phyloP scores from a whole-genome alignment of 1,284 basidiomycete genomes.

The Puccinia coronata region DNA sequence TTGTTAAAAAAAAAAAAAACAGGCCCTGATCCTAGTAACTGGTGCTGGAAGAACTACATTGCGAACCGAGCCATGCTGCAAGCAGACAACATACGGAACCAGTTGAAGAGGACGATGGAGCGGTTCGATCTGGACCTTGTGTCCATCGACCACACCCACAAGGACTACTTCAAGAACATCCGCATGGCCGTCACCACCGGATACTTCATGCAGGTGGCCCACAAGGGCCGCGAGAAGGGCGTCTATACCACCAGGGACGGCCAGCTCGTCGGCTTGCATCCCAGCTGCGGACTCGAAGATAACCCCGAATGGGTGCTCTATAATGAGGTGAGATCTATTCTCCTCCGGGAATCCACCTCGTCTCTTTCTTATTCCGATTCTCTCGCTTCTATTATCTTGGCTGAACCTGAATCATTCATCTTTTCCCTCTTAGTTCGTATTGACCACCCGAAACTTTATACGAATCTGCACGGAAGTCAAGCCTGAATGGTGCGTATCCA shows the following conservation, averaged over 20 bases:
- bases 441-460: constrained; percentile 84
- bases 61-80: constrained; percentile 80
- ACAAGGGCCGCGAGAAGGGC: constrained; percentile 89
- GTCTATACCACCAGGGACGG: constrained; percentile 50
- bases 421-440: constrained; percentile 70
- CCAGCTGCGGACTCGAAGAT: constrained; percentile 87
- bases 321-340: constrained; percentile 65
- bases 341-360: not conserved
- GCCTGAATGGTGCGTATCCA: constrained; percentile 80
- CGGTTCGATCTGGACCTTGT: constrained; percentile 71
- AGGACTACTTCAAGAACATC: constrained; percentile 76
- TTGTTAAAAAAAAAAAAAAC: constrained; percentile 58
- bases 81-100: constrained; percentile 92
- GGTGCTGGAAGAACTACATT: constrained; percentile 92
- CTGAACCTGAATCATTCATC: no score
- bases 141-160: constrained; percentile 72
- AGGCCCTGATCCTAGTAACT: constrained; percentile 72
- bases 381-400: not conserved
- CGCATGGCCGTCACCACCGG: constrained; percentile 84
- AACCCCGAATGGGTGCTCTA: constrained; percentile 96
- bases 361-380: not conserved
- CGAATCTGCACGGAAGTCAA: constrained; percentile 86
- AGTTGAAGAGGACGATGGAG: constrained; percentile 91
- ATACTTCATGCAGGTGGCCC: constrained; percentile 98
- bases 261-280: constrained; percentile 88